Base-by-base conservation (phyloP, 2,329 filamentous ascomycete genomes). In the Ascochyta clinopodiicola region DNA sequence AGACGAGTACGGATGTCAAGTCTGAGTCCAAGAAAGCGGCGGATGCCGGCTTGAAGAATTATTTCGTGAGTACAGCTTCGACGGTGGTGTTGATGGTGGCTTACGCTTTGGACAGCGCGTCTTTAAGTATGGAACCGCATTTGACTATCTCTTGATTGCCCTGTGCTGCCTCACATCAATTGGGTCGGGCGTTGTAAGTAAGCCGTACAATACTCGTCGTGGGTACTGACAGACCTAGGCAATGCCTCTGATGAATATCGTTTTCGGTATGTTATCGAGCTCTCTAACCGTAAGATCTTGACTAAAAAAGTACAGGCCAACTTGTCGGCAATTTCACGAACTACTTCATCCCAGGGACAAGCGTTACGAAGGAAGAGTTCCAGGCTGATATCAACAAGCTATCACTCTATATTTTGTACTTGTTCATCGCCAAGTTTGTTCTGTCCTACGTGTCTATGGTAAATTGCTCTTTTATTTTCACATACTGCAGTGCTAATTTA, bases 161-260 rank as follows among this genome's bases (percentile, higher is more conserved):
- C 4, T 68, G 15, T 69, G 64, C 19, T 57, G 61, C 10, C 4
- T 76, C 9, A 68, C 74, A 2, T 71, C 73, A 0, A 67, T 76
- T 17, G 74, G 68, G 1, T 63, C 73, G 15, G 74, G 74, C 1
- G 63, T 73, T 45, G 62, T 57, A 19, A 44, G 48, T 51, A 3
- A n/a, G 15, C 12, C 8, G n/a, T 13, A 15, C 12, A 27, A 17
- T 2, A 4, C 2, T 3, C 1, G 4, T 19, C 17, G 1, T 29
- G 12, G 32, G 10, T 35, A 36, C 31, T 57, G 27, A 57, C 27
- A 6, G 13, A 2, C 2, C 6, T 19, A 57, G 53, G 53, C 72
- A 0, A 67, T 84, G 6, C 84, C 84, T 0, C 62, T 86, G 31
- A 86, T 88, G 83, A 84, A 85, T 34, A 75, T 87, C 35, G 76